phyloP scores from a whole-genome alignment of 805 yeast species.

The Yarrowia divulgata region DNA sequence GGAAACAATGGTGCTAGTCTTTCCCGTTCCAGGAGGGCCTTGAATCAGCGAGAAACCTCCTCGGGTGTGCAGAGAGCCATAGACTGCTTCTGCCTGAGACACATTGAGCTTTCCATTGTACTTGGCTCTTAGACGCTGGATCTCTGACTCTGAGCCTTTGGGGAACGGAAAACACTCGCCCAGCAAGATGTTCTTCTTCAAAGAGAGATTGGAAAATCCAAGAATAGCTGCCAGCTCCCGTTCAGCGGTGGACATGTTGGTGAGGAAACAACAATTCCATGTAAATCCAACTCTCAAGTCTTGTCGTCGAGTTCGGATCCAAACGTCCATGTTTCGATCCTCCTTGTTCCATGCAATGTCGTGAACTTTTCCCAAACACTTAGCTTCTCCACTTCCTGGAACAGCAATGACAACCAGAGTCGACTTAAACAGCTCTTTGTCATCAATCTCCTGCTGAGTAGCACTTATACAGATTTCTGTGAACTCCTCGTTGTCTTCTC shows the following conservation, averaged over 20 bases:
- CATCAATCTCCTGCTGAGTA: background rate
- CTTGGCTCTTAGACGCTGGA: background rate
- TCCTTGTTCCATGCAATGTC: background rate
- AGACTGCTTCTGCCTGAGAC: constrained; percentile 5
- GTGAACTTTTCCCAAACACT: background rate
- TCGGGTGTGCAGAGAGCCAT: background rate
- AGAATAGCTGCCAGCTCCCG: background rate
- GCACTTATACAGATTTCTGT: background rate
- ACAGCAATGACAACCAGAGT: background rate
- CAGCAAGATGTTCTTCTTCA: background rate
- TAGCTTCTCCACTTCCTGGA: constrained; percentile 1
- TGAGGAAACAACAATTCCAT: background rate
- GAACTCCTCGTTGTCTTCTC: background rate
- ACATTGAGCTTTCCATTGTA: background rate
- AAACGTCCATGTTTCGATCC: background rate
- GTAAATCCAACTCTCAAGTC: background rate
- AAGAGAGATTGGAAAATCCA: background rate
- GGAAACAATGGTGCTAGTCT: constrained; percentile 6
- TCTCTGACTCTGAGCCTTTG: background rate
- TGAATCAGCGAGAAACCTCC: constrained; percentile 1
- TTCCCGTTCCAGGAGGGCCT: constrained; percentile 25
- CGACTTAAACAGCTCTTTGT: background rate
- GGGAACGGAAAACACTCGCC: background rate
- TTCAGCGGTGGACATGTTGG: background rate
- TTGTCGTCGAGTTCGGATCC: background rate